These are phyloP conservation scores for Fusarium sp. DNA, from an alignment of 2,329 filamentous ascomycete genomes.

Conservation along the genomic window DNA sequence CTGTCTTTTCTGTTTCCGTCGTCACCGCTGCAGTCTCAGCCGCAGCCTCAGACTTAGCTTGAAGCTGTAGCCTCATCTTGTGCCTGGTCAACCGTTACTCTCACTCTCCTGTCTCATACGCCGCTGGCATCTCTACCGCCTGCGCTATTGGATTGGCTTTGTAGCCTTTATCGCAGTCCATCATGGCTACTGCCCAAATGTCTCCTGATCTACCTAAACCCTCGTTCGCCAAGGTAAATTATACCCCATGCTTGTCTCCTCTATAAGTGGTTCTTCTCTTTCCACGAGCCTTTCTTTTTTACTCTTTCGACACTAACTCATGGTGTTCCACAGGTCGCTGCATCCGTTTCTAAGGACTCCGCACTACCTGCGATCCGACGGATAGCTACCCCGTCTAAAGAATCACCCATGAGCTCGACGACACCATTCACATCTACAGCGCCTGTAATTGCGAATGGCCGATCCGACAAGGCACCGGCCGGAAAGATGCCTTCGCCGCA, in stretches of 20 bases:
- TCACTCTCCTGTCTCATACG: conserved; percentile 35
- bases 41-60: conserved; percentile 35
- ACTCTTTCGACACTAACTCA: conserved; percentile 38
- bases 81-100: conserved; percentile 34
- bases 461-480: conserved; percentile 38
- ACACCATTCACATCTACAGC: conserved; percentile 27
- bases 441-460: conserved; percentile 49
- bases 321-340: conserved; percentile 60
- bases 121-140: conserved; percentile 36
- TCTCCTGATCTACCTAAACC: conserved; percentile 67
- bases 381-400: conserved; percentile 46
- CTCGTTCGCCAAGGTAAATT: conserved; percentile 80
- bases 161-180: conserved; percentile 40
- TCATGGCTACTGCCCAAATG: conserved; percentile 64
- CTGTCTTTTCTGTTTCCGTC: conserved; percentile 52
- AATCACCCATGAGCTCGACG: conserved; percentile 41
- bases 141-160: conserved; percentile 42
- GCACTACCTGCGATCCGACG: conserved; percentile 50
- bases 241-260: conserved; percentile 18
- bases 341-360: conserved; percentile 55
- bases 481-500: conserved; percentile 40
- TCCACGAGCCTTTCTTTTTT: conserved; percentile 19
- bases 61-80: conserved; percentile 39
- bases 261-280: conserved; percentile 22
- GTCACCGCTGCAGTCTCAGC: conserved; percentile 42